Conservation (phyloP, 106 monocot species). For the Dendrobium huoshanense region DNA sequence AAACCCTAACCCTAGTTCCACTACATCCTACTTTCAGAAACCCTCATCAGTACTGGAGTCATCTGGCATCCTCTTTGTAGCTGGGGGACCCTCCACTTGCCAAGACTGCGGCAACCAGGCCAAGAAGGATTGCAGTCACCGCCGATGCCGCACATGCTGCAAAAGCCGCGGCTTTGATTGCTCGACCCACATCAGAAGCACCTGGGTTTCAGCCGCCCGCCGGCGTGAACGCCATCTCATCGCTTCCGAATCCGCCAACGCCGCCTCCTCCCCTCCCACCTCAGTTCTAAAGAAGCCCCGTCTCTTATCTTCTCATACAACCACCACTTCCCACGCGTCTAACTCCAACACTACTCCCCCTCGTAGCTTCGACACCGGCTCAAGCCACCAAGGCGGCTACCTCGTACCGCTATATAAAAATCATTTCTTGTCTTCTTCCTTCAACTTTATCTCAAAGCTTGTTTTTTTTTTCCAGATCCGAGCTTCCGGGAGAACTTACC, state of each 20-base stretch:
- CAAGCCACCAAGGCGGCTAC: constrained; percentile 38
- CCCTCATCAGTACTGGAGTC: too few species aligned
- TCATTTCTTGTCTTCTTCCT: neutral
- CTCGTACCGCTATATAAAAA: neutral
- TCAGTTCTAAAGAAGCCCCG: constrained; percentile 47
- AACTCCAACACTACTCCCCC: constrained; percentile 45
- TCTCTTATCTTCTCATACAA: constrained; percentile 31
- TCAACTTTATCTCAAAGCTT: neutral
- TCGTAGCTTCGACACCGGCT: constrained; percentile 50
- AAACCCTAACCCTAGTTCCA: constrained; percentile 12
- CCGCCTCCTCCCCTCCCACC: constrained; percentile 24
- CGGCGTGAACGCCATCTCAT: constrained; percentile 54
- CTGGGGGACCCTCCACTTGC: constrained; percentile 24
- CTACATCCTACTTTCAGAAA: too few species aligned
- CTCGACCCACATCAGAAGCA: constrained; percentile 75
- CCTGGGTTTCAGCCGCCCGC: constrained; percentile 73
- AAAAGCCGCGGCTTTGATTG: constrained; percentile 63
- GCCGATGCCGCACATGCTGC: constrained; percentile 73
- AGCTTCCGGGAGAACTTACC: constrained; percentile 32
- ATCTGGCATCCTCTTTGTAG: constrained; percentile 7
- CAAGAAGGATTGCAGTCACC: constrained; percentile 72
- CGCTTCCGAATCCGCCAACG: constrained; percentile 8
- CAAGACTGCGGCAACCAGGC: constrained; percentile 88
- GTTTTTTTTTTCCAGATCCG: constrained; percentile 15
- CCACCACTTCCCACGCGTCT: constrained; percentile 43